phyloP scores from a whole-genome alignment of 208 protist species.

The Angomonas deanei region DNA sequence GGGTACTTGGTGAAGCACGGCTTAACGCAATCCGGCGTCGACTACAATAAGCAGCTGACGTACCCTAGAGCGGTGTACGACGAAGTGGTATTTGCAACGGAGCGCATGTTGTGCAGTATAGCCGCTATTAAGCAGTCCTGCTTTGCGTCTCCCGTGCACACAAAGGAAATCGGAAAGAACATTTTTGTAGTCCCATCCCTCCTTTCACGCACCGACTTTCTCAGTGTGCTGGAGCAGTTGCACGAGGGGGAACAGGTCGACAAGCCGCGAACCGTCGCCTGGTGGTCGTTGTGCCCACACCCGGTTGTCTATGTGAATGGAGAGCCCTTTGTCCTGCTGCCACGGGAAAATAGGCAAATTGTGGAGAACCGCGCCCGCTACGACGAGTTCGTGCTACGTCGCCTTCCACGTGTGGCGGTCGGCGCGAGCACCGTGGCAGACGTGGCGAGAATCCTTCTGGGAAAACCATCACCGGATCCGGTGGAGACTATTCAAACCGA shows the following conservation, averaged over 20 bases:
- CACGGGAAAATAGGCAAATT: slow-evolving; percentile 21
- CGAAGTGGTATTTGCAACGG: background rate
- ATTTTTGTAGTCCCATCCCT: slow-evolving; percentile 19
- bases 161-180: background rate
- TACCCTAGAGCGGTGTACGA: slow-evolving; percentile 5
- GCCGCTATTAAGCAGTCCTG: background rate
- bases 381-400: slow-evolving; percentile 28
- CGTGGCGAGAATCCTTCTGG: background rate
- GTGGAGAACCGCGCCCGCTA: slow-evolving; percentile 22
- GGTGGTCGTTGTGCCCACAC: slow-evolving; percentile 37
- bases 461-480: background rate
- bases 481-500: no score
- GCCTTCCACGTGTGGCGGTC: background rate
- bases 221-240: background rate
- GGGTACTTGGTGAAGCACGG: background rate
- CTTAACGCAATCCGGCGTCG: background rate
- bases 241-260: background rate
- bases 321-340: slow-evolving; percentile 18
- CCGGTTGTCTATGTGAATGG: slow-evolving; percentile 28
- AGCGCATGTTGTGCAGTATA: slow-evolving; percentile 2
- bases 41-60: slow-evolving; percentile 6
- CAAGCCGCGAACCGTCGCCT: slow-evolving; percentile 2
- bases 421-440: background rate
- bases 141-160: background rate
- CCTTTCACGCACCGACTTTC: slow-evolving; percentile 7